Percentiles rank a stretch among this genome's conserved stretches.
Evolutionary conservation across 805 yeast genomes (phyloP).

Genomic region (Hanseniaspora mollemarum): DNA sequence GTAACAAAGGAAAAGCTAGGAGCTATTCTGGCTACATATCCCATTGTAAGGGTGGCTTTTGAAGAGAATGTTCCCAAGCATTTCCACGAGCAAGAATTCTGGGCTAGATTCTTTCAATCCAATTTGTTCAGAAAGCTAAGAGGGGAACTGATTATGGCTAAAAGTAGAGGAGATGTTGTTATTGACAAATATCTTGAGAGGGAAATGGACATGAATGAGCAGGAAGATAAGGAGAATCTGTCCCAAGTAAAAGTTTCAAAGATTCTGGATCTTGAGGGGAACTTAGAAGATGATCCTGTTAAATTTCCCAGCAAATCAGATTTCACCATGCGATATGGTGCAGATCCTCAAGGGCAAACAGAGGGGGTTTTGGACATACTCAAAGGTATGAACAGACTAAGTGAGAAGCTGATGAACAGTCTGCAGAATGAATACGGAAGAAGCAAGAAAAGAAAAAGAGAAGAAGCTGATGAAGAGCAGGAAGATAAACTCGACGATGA

Average conservation of each 20-base stretch:
- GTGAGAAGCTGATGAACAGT: conserved; percentile 65
- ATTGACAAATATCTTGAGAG: conserved; percentile 71
- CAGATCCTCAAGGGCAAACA: conserved; percentile 39
- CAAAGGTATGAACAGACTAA: conserved; percentile 78
- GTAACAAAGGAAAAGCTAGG: conserved; percentile 82
- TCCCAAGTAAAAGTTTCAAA: conserved; percentile 45
- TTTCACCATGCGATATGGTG: conserved; percentile 64
- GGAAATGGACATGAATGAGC: conserved; percentile 47
- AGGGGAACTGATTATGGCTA: conserved; percentile 71
- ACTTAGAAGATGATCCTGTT: conserved; percentile 68
- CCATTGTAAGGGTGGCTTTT: conserved; percentile 79
- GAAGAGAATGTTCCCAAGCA: conserved; percentile 77
- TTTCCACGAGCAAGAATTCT: conserved; percentile 79
- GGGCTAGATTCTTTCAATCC: conserved; percentile 92
- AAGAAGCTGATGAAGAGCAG: conserved; percentile 31
- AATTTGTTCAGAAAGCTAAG: conserved; percentile 74
- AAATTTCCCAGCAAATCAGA: conserved; percentile 74
- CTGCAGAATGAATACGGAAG: conserved; percentile 36
- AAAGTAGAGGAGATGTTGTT: conserved; percentile 71
- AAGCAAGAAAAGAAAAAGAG: conserved; percentile 22
- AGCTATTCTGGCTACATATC: conserved; percentile 85
- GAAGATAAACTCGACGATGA: conserved; percentile 26
- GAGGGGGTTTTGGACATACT: conserved; percentile 63
- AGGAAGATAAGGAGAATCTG: conserved; percentile 31
- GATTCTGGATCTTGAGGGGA: conserved; percentile 69